Evolutionary conservation across 139 green algal species (phyloP).

Genomic region (Asterochloris erici): DNA sequence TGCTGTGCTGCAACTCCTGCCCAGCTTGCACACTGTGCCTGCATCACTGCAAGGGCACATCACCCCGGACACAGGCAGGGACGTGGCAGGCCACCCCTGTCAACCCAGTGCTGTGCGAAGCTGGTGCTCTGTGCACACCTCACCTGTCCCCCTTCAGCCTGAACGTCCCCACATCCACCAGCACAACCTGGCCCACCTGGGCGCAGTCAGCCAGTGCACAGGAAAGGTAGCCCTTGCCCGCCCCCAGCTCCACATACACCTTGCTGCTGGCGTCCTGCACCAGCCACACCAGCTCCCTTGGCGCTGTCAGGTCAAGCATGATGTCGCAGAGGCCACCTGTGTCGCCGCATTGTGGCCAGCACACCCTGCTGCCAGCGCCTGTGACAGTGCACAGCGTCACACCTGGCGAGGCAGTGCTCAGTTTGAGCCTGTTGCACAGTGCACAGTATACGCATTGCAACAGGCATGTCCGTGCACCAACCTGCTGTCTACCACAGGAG

Average conservation of each 20-base stretch:
- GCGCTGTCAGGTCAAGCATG: background rate
- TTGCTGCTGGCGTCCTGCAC: constrained; percentile 8
- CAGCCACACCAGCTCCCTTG: background rate
- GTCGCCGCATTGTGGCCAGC: background rate
- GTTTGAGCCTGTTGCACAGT: too few relatives aligned
- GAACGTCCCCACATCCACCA: constrained; percentile 44
- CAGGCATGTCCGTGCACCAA: too few relatives aligned
- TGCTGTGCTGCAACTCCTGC: too few relatives aligned
- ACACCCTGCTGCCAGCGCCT: too few relatives aligned
- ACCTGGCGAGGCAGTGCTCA: too few relatives aligned
- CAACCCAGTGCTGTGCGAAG: background rate
- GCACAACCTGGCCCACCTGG: constrained; percentile 13
- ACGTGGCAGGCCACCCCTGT: too few relatives aligned
- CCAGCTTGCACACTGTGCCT: too few relatives aligned
- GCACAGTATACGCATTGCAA: too few relatives aligned
- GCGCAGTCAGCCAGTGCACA: constrained; percentile 31
- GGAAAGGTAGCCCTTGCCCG: constrained; percentile 69
- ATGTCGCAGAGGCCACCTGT: background rate
- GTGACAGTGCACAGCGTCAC: too few relatives aligned
- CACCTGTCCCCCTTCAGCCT: constrained; percentile 41
- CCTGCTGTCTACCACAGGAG: too few relatives aligned
- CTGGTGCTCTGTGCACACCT: background rate
- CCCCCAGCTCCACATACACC: constrained; percentile 62
- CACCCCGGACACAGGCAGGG: too few relatives aligned
- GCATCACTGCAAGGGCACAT: too few relatives aligned